phyloP scores from a whole-genome alignment of 768 basidiomycete genomes.

The Solioccasus polychromus region DNA sequence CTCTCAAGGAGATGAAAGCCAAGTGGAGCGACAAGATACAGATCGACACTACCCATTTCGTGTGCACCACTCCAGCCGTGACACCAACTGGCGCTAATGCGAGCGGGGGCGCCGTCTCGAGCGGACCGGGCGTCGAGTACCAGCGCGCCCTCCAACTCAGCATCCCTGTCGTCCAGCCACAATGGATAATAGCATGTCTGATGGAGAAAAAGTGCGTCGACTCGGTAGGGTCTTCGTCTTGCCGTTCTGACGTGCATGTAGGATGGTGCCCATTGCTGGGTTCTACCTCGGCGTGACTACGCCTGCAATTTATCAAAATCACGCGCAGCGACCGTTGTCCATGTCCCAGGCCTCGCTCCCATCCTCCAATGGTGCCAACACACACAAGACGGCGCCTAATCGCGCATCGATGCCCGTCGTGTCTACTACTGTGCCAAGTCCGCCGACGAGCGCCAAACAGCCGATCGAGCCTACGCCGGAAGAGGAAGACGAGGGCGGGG shows the following conservation, averaged over 20 bases:
- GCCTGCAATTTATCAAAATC: constrained; percentile 36
- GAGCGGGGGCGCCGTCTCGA: constrained; percentile 48
- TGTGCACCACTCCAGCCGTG: constrained; percentile 85
- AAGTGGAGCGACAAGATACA: constrained; percentile 92
- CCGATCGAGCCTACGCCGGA: constrained; percentile 54
- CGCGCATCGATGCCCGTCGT: constrained; percentile 70
- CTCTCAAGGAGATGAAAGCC: constrained; percentile 81
- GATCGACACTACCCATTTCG: constrained; percentile 98
- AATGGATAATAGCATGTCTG: constrained; percentile 91
- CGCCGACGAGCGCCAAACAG: constrained; percentile 35
- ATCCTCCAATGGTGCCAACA: constrained; percentile 30
- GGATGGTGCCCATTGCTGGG: constrained; percentile 83
- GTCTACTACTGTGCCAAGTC: constrained; percentile 38
- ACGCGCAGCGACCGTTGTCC: constrained; percentile 57
- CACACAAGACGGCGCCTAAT: constrained; percentile 39
- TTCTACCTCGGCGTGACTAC: constrained; percentile 79
- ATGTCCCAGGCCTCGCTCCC: constrained; percentile 69
- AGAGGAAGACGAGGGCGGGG: constrained; percentile 39
- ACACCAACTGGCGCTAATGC: constrained; percentile 57
- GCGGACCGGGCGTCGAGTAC: constrained; percentile 81
- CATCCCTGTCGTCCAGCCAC: constrained; percentile 92
- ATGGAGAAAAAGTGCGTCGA: constrained; percentile 71
- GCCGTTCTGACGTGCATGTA: constrained; percentile 25
- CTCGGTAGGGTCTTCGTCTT: background rate
- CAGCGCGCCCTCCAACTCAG: constrained; percentile 93